A percentile compares a stretch with the other conserved stretches of the same genome.
Evolutionary conservation across 2,329 filamentous ascomycete species (phyloP).

Genomic region (Coniochaeta sp.): DNA sequence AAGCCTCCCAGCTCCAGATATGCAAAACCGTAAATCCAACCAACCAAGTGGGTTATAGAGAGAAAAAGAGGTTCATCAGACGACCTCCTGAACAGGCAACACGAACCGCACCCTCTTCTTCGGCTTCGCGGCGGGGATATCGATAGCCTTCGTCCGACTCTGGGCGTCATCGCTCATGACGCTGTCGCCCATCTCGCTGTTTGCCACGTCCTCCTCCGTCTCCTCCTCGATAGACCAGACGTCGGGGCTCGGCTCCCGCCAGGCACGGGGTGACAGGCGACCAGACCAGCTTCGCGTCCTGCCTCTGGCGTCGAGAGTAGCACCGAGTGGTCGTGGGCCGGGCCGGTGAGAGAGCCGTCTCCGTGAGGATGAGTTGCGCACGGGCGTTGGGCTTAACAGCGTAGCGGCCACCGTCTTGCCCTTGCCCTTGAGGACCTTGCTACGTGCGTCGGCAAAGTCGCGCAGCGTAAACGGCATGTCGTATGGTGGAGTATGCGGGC

Average conservation of each 20-base stretch:
- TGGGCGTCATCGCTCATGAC: conserved; percentile 18
- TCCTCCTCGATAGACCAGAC: conserved; percentile 56
- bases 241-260: conserved; percentile 52
- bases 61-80: neutral
- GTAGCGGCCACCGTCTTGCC: conserved; percentile 20
- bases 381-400: conserved; percentile 20
- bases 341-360: conserved; percentile 10
- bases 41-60: neutral
- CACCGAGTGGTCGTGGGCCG: conserved; percentile 9
- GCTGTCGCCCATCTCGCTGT: conserved; percentile 33
- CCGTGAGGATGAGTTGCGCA: conserved; percentile 7
- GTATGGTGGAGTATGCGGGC: conserved; percentile 19
- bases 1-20: neutral
- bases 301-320: conserved; percentile 19
- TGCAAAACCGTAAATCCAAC: neutral
- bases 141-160: conserved; percentile 20
- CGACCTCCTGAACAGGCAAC: conserved; percentile 35
- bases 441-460: conserved; percentile 28
- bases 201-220: conserved; percentile 37
- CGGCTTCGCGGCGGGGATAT: conserved; percentile 39
- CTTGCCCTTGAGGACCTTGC: conserved; percentile 22
- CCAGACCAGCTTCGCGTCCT: conserved; percentile 18
- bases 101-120: conserved; percentile 52
- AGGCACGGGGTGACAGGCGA: conserved; percentile 37
- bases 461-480: conserved; percentile 33